These are phyloP conservation scores for Pilobolus umbonatus DNA, from an alignment of 192 early-diverging fungal species.

Conservation along the genomic window DNA sequence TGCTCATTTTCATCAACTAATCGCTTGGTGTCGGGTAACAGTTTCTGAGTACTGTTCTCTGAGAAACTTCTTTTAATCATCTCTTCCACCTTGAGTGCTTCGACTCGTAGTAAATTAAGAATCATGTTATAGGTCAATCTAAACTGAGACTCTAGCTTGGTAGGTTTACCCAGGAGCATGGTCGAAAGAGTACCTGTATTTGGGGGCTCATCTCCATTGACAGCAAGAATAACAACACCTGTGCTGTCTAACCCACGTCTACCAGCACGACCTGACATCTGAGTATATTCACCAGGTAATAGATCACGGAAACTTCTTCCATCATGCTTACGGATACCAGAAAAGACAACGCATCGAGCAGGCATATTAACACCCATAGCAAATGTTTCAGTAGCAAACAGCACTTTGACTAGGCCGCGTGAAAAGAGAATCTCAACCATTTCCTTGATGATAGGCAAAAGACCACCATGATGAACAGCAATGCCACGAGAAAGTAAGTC, in stretches of 20 bases:
- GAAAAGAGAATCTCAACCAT: constrained; percentile 97
- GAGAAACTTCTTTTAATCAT: constrained; percentile 98
- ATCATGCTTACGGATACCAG: constrained; percentile 88
- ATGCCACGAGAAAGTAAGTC: constrained; percentile 87
- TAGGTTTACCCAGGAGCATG: constrained; percentile 85
- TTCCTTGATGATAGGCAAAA: constrained; percentile 95
- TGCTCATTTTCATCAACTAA: constrained; percentile 63
- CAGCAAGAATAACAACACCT: constrained; percentile 88
- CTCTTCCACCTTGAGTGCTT: constrained; percentile 93
- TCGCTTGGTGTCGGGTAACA: constrained; percentile 78
- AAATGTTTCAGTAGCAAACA: constrained; percentile 99
- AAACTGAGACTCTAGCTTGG: constrained; percentile 93
- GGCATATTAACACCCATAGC: constrained; percentile 99
- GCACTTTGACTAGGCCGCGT: constrained; percentile 93
- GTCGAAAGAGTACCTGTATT: constrained; percentile 54
- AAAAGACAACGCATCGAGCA: constrained; percentile 90
- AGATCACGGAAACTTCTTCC: constrained; percentile 83
- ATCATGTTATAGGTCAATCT: constrained; percentile 98
- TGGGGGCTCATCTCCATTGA: constrained; percentile 47
- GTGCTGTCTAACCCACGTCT: constrained; percentile 89
- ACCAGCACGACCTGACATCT: constrained; percentile 98
- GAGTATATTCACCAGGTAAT: constrained; percentile 94
- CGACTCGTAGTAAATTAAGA: constrained; percentile 90
- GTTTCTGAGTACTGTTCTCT: constrained; percentile 82
- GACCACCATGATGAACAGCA: constrained; percentile 95